Base-by-base conservation (phyloP, 352 stramenopile genomes). In the Phytopythium vexans region DNA sequence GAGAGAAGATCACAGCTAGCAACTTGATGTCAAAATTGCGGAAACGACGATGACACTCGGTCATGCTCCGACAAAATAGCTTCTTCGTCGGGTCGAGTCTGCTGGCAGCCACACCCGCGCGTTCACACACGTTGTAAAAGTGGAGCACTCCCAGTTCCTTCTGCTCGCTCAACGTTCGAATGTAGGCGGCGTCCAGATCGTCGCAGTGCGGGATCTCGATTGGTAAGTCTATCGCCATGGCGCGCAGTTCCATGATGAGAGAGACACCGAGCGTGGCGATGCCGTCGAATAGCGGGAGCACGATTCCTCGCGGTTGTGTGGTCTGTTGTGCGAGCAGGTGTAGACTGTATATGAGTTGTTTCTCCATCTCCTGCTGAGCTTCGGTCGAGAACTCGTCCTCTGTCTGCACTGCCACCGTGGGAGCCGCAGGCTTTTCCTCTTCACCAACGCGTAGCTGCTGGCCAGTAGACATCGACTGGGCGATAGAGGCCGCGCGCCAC, bases 161-260 rank as follows among this genome's bases (percentile, higher is more conserved):
- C 33, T 83, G 72, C 15, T 70, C 43, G 27, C 64, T 34, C 61
- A 75, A 44, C 27, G 39, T 37, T 45, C 66, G 48, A 49, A 57
- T 66, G 8, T 72, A 45, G 7, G 56, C 56, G 11, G 70, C 60
- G 27, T 65, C 72, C 38, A 87, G 52, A 33, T 86, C 75, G 32
- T 75, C 78, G 33, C 78, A 89, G 36, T 89, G 64, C 16, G 39
- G 11, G n/a, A 88, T 66, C 45, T 88, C 77, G 53, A 86, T 83
- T 11, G 77, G 72, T 41, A 85, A 32, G 11, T 75, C 62, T 12
- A 85, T 56, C 32, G 66, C 46, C 59, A 84, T 65, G 35, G 56
- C 59, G 49, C 74, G 66, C 9, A 86, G 60, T 44, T 86, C 70
- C 66, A 83, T 70, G 42, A 88, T 77, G 4, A 86, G 59, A 36